Evolutionary conservation across 2,329 filamentous ascomycete genomes (phyloP), one percentile per base, ranked within the genome.

Genomic region (Fusarium circinatum): DNA sequence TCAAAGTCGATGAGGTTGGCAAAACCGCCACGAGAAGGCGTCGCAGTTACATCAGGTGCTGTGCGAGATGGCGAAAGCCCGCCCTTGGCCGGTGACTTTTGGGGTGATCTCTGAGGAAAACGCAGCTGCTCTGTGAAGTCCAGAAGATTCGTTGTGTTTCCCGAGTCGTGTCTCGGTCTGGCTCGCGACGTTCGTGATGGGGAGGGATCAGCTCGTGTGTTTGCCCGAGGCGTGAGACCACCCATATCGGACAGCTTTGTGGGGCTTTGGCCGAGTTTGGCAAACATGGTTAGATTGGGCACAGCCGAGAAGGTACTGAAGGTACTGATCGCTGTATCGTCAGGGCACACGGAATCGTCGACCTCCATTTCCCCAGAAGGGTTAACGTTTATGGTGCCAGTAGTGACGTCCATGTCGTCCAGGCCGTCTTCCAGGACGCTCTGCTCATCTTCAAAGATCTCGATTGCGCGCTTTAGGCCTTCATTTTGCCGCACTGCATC

Each of bases 261-360:
- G 20, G 91, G 90, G 47, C 88, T 92, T 70, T 92, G 89, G 62
- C 91, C 90, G 62, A 96, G 84, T 72, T 91, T 91, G 14, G 94
- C 92, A 78, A 97, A 94, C 78, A 92, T 91, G 26, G 94, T 96
- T 90, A 96, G 90, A 77, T 96, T 94, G 11, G 94, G 94, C 61
- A 98, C 90, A 14, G 94, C 94, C 3, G 96, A 98, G 82, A 98
- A 98, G 18, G 89, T 91, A 85, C 94, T 98, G 80, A 97, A 93
- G 8, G 92, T 92, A 87, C 94, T 98, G 82, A 94, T 87, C 89
- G 92, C 84, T 49, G 91, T 93, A 75, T 94, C 92, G 74, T 94
- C 92, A 4, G 87, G 89, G 48, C 88, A 85, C n/a, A 82, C 78
- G 42, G 85, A 83, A 49, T 82, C 81, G 22, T 82, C 79, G 55